Evolutionary conservation across 2,329 filamentous ascomycete genomes (phyloP).

Genomic region (Fusarium pininemorale): DNA sequence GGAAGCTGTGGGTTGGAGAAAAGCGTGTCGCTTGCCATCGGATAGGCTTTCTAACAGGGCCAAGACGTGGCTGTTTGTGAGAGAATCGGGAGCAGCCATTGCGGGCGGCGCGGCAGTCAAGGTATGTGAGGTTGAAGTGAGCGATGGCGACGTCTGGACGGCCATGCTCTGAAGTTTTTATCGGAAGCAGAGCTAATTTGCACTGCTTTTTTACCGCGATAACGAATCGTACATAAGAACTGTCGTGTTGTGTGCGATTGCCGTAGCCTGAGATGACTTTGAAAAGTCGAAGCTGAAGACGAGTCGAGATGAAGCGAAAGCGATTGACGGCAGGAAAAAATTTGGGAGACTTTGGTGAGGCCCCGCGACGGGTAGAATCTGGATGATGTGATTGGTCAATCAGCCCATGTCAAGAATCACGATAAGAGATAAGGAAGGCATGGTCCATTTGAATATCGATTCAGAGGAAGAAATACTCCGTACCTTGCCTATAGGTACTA

Average conservation of each 20-base stretch:
- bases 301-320: conserved; percentile 4
- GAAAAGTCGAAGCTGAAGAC: conserved; percentile 29
- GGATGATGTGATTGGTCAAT: conserved; percentile 34
- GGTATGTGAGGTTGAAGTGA: conserved; percentile 72
- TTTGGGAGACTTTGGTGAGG: conserved; percentile 37
- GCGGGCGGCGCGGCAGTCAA: conserved; percentile 61
- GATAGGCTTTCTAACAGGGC: conserved; percentile 66
- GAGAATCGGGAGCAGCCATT: conserved; percentile 52
- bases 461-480: neutral
- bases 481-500: neutral
- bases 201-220: conserved; percentile 12
- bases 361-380: conserved; percentile 29
- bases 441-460: neutral
- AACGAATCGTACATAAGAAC: neutral
- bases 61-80: conserved; percentile 51
- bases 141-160: conserved; percentile 62
- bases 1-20: conserved; percentile 76
- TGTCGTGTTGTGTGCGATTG: neutral
- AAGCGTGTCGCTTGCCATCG: conserved; percentile 71
- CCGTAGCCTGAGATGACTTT: conserved; percentile 8
- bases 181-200: conserved; percentile 23
- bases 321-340: conserved; percentile 36
- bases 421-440: conserved; percentile 35
- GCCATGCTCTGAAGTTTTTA: conserved; percentile 46
- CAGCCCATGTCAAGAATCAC: neutral